Evolutionary conservation across 2,329 filamentous ascomycete genomes (phyloP), one percentile per base, ranked within the genome.

Genomic region (Penicillium capsulatum): DNA sequence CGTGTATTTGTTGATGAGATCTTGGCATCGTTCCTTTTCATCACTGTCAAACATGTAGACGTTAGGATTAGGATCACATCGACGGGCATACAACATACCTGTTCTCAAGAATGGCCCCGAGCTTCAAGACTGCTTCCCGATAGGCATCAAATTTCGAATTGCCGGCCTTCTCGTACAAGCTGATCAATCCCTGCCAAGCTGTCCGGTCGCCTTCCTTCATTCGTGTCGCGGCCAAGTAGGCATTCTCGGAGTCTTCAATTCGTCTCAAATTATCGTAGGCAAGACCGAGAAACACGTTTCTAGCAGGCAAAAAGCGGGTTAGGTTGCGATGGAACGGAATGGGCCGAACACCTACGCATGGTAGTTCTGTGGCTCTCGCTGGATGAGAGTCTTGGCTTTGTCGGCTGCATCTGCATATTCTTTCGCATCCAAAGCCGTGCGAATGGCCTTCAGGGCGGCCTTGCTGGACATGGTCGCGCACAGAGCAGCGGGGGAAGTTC

Each of bases 141-240:
- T 95, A 95, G 34, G 83, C 76, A 38, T 79, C 74, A 10, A 97
- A 69, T 55, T 83, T 86, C 38, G 76, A 74, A 19, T 71, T 65
- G 11, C 79, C 82, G 58, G 89, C 84, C 54, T 80, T 84, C 66
- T 95, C 87, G 60, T 88, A 96, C 19, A 97, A 67, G 57, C 83
- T 86, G 63, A 92, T 77, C 31, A 98, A 72, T 1, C 92, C 92
- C 61, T 95, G 86, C 88, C 87, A 97, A 50, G 86, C 86, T 55
- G 91, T 85, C n/a, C 80, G 71, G 52, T 96, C 89, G 13, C 79
- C 72, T 1, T 82, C 79, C 49, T 87, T 90, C 45, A 87, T 70
- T 14, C 74, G 72, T 4, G 84, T 79, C 1, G 91, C 92, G 20
- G 77, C 73, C 28, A 76, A 72, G 64, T 97, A 97, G 1, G 82